Conservation (phyloP, 2,329 filamentous ascomycete species). For the Colletotrichum musae region DNA sequence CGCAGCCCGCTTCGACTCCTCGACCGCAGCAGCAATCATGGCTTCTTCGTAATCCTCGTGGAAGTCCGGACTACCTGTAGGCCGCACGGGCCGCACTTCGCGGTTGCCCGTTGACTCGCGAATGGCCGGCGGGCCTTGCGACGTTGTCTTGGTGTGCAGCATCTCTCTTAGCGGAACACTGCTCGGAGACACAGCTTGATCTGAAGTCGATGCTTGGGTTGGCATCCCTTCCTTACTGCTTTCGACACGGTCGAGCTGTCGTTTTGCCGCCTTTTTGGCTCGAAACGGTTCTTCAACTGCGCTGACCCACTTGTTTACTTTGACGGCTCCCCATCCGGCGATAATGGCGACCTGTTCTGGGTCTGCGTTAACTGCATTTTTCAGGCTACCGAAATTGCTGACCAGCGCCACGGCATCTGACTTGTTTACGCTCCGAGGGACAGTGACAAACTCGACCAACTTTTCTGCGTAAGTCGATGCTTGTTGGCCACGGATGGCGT, state of each 20-base stretch:
- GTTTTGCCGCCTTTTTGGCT: conserved; percentile 77
- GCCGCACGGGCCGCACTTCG: conserved; percentile 48
- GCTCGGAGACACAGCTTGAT: conserved; percentile 57
- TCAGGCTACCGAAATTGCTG: conserved; percentile 90
- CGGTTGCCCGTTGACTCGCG: conserved; percentile 30
- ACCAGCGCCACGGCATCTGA: conserved; percentile 93
- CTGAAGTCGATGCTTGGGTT: conserved; percentile 48
- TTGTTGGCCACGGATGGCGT: conserved; percentile 88
- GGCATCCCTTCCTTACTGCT: conserved; percentile 46
- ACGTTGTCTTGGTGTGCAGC: conserved; percentile 45
- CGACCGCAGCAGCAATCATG: conserved; percentile 63
- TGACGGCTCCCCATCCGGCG: conserved; percentile 96
- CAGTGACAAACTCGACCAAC: conserved; percentile 92
- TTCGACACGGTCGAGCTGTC: conserved; percentile 45
- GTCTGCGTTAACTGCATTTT: conserved; percentile 88
- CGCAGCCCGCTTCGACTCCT: conserved; percentile 59
- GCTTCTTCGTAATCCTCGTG: conserved; percentile 64
- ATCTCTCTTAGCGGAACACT: conserved; percentile 59
- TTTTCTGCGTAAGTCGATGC: conserved; percentile 87
- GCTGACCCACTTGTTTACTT: conserved; percentile 87
- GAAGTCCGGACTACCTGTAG: conserved; percentile 54
- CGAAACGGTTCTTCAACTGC: conserved; percentile 90
- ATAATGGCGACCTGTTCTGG: conserved; percentile 88
- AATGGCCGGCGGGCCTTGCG: conserved; percentile 43
- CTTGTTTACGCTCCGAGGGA: conserved; percentile 92